Evolutionary conservation across 495 filamentous ascomycete species (phyloP), one percentile per base, ranked within the genome.

Genomic region (Neurospora africana): DNA sequence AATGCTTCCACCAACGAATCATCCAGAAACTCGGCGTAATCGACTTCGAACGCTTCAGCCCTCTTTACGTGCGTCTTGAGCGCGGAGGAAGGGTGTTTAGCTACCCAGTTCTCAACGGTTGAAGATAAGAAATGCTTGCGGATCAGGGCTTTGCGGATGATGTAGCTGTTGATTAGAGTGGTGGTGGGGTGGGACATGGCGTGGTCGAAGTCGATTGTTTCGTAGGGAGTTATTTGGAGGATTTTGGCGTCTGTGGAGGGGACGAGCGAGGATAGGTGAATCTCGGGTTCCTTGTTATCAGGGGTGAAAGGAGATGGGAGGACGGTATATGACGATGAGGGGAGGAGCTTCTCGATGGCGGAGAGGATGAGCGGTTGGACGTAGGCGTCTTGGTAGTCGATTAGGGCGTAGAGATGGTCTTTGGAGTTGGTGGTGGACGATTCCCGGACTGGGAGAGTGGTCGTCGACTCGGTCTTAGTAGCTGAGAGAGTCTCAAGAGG

Each of bases 71-170:
- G 88, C 3, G 83, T 82, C 61, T 82, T 83, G 2, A 99, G 84
- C 3, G 89, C 79, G 21, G 89, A 92, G 40, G 86, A 82, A 0
- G 95, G 93, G 74, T 94, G 83, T 77, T 99, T 99, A 23, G 90
- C 86, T 15, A 91, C 82, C 91, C 93, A 97, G 74, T 89, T 89
- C 47, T 88, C 83, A 41, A 96, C 86, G 0, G 95, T 97, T 19
- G 89, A 88, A 6, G 89, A 87, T 4, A 99, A 86, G 78, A 93
- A 97, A 79, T 99, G 95, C 80, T 99, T 99, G 68, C 95, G 88
- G 76, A 98, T 97, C n/a, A 99, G 83, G 1, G 95, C 95, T 86
- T 98, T 98, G 76, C 95, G 93, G 80, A 97, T 94, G 76, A 97
- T 88, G 78, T 97, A 98, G 73, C 91, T 89, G 79, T 95, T 97